Evolutionary conservation across 2,329 filamentous ascomycete genomes (phyloP).

Genomic region (Erysiphe neolycopersici): DNA sequence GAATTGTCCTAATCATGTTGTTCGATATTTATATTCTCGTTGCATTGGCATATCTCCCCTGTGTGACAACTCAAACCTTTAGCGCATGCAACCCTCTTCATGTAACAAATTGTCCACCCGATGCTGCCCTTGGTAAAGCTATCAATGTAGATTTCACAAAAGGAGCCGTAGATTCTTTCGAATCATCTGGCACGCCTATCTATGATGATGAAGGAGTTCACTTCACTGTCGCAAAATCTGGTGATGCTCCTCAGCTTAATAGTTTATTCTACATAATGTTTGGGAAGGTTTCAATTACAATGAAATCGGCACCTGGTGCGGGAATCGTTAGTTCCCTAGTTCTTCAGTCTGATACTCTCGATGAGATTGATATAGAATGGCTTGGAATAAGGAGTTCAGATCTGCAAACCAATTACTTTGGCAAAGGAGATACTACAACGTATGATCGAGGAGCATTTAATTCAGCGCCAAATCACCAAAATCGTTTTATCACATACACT

Average conservation of each 20-base stretch:
- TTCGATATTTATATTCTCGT: neutral
- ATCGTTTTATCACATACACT: constrained; percentile 57
- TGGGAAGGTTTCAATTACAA: constrained; percentile 58
- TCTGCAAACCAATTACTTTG: constrained; percentile 95
- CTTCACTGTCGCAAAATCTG: constrained; percentile 52
- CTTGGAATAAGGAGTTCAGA: constrained; percentile 48
- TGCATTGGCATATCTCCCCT: neutral
- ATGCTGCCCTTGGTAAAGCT: constrained; percentile 62
- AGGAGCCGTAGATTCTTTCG: constrained; percentile 56
- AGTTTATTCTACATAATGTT: constrained; percentile 99
- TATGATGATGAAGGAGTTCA: constrained; percentile 54
- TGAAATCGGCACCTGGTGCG: constrained; percentile 65
- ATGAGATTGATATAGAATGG: constrained; percentile 97
- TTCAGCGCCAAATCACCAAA: constrained; percentile 38
- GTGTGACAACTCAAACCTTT: constrained; percentile 22
- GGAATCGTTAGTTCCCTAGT: constrained; percentile 89
- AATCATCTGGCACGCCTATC: constrained; percentile 36
- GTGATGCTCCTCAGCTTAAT: constrained; percentile 62
- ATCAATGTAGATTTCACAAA: constrained; percentile 62
- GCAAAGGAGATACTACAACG: constrained; percentile 62
- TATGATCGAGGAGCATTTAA: constrained; percentile 78
- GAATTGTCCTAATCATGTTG: neutral
- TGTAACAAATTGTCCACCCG: constrained; percentile 35
- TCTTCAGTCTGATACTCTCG: constrained; percentile 68
- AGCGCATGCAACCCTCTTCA: constrained; percentile 26